Percentiles rank a stretch among this genome's conserved stretches.
Evolutionary conservation across 208 protist species (phyloP).

Genomic region (Wallacemonas rigidus): DNA sequence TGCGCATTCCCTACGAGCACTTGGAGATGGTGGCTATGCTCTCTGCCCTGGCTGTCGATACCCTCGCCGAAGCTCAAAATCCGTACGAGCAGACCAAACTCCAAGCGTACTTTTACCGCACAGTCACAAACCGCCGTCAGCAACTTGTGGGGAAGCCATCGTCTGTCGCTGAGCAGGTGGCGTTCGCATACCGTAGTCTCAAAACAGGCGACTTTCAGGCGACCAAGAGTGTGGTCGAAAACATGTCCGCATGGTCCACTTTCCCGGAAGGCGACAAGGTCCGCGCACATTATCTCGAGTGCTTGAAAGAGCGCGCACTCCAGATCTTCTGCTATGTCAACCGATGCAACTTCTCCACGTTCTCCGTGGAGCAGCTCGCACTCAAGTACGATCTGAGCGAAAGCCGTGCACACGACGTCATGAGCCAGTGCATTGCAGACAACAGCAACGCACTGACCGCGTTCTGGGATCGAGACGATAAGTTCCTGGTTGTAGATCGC

Average conservation of each 20-base stretch:
- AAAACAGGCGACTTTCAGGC: slow-evolving; percentile 69
- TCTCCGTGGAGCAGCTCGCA: slow-evolving; percentile 74
- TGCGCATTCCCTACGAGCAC: slow-evolving; percentile 60
- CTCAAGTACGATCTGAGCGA: slow-evolving; percentile 78
- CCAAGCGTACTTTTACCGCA: slow-evolving; percentile 72
- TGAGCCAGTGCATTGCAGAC: slow-evolving; percentile 80
- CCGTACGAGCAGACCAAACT: slow-evolving; percentile 76
- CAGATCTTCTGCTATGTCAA: slow-evolving; percentile 81
- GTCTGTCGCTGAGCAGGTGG: slow-evolving; percentile 65
- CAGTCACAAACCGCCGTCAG: slow-evolving; percentile 46
- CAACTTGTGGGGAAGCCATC: slow-evolving; percentile 52
- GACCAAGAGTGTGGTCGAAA: slow-evolving; percentile 58
- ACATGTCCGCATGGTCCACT: slow-evolving; percentile 62
- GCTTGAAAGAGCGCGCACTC: slow-evolving; percentile 75
- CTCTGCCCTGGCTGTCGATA: slow-evolving; percentile 74
- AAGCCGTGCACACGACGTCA: slow-evolving; percentile 53
- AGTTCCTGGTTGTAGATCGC: slow-evolving; percentile 77
- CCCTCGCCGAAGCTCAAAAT: slow-evolving; percentile 73
- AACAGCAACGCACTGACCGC: slow-evolving; percentile 68
- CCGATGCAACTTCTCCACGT: slow-evolving; percentile 74
- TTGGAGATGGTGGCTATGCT: slow-evolving; percentile 81
- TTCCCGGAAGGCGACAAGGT: slow-evolving; percentile 58
- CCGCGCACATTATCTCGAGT: slow-evolving; percentile 46
- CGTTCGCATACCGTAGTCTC: slow-evolving; percentile 65
- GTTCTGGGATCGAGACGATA: slow-evolving; percentile 87